A percentile compares a stretch with the other conserved stretches of the same genome.
These are phyloP conservation scores for Ophiostoma fasciatum DNA, from an alignment of 2,329 filamentous ascomycete species.

Conservation along the genomic window DNA sequence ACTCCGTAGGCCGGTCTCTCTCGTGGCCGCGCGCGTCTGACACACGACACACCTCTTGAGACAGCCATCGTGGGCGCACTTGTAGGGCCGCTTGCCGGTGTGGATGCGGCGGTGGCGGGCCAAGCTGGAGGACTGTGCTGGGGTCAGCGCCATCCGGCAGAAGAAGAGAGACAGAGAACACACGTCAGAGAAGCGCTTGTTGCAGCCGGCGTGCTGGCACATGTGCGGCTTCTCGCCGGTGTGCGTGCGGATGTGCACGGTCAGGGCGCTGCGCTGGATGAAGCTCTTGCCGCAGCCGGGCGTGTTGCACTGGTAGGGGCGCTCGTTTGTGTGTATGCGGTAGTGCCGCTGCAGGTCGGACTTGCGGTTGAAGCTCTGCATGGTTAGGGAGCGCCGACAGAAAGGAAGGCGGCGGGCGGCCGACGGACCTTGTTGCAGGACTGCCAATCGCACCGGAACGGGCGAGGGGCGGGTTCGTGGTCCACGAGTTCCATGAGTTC, in stretches of 20 bases:
- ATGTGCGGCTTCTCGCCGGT: conserved; percentile 70
- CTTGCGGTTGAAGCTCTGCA: conserved; percentile 56
- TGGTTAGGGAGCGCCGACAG: background rate
- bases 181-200: conserved; percentile 57
- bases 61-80: conserved; percentile 45
- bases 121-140: conserved; percentile 44
- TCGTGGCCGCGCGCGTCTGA: too few relatives aligned
- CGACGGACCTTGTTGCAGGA: conserved; percentile 42
- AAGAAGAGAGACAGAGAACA: conserved; percentile 13
- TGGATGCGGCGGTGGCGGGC: conserved; percentile 52
- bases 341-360: conserved; percentile 57
- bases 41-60: conserved; percentile 36
- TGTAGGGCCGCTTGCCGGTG: conserved; percentile 51
- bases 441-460: conserved; percentile 50
- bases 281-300: conserved; percentile 54
- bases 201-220: conserved; percentile 49
- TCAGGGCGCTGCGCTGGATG: conserved; percentile 55
- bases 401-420: background rate
- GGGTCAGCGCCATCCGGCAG: background rate
- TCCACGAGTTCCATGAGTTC: conserved; percentile 52
- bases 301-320: conserved; percentile 47
- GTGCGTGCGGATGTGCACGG: conserved; percentile 59
- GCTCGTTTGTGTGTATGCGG: conserved; percentile 57
- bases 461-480: conserved; percentile 45
- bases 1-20: too few relatives aligned